A percentile compares a stretch with the other conserved stretches of the same genome.
Evolutionary conservation across 2,329 filamentous ascomycete species (phyloP).

Genomic region (Kalaharituber pfeilii): DNA sequence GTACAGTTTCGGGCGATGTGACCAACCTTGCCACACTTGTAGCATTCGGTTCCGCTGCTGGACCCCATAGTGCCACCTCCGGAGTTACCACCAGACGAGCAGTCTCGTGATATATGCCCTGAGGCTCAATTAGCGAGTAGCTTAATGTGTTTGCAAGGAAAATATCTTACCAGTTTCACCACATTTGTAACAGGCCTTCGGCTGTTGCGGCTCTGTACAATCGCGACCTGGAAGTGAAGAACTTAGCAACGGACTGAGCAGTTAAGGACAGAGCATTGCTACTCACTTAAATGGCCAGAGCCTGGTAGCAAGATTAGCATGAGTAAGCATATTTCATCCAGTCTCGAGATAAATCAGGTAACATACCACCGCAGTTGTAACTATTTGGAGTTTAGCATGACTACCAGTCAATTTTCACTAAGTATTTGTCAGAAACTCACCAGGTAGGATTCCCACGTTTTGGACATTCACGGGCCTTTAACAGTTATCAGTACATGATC

Average conservation of each 20-base stretch:
- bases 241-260: slow-evolving; percentile 16
- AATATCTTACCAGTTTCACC: slow-evolving; percentile 36
- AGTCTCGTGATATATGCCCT: slow-evolving; percentile 86
- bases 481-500: not conserved
- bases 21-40: slow-evolving; percentile 94
- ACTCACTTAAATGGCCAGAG: slow-evolving; percentile 62
- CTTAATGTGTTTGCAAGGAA: slow-evolving; percentile 5
- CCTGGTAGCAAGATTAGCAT: slow-evolving; percentile 26
- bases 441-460: slow-evolving; percentile 69
- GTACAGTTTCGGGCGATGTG: slow-evolving; percentile 90
- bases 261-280: slow-evolving; percentile 5
- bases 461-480: slow-evolving; percentile 69
- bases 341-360: slow-evolving; percentile 18
- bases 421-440: slow-evolving; percentile 33
- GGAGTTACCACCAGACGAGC: slow-evolving; percentile 36
- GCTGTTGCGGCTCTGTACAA: slow-evolving; percentile 75
- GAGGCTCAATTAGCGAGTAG: not conserved
- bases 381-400: slow-evolving; percentile 29
- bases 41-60: slow-evolving; percentile 49
- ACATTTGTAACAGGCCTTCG: slow-evolving; percentile 66
- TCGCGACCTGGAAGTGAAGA: slow-evolving; percentile 50
- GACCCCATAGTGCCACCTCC: slow-evolving; percentile 34
- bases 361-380: slow-evolving; percentile 67
- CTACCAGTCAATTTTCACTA: too few relatives aligned
- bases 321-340: slow-evolving; percentile 7